These are phyloP conservation scores for Sugiyamaella japonica DNA, from an alignment of 1,139 yeast genomes.

Conservation along the genomic window DNA sequence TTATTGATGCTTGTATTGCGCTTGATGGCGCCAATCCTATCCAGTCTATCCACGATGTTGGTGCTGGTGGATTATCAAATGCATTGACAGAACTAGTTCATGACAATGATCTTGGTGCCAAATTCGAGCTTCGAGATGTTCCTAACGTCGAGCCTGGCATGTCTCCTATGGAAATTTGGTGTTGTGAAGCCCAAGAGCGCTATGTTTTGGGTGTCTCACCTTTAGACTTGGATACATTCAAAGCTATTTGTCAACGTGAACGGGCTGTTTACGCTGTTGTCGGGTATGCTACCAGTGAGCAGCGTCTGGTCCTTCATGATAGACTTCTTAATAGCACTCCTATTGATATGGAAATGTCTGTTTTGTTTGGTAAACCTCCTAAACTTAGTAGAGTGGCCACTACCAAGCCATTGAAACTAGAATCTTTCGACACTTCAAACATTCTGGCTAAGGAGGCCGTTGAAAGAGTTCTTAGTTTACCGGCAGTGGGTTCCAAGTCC, in stretches of 20 bases:
- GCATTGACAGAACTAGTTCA: constrained; percentile 97
- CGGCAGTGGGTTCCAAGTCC: constrained; percentile 93
- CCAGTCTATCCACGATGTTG: constrained; percentile 97
- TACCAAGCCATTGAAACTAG: constrained; percentile 60
- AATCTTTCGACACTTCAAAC: constrained; percentile 48
- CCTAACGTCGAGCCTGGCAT: constrained; percentile 93
- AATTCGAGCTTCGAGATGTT: constrained; percentile 85
- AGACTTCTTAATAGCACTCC: constrained; percentile 74
- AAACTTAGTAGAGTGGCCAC: constrained; percentile 81
- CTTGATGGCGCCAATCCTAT: constrained; percentile 81
- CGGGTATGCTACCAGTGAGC: constrained; percentile 88
- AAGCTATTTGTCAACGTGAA: constrained; percentile 85
- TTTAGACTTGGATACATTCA: constrained; percentile 69
- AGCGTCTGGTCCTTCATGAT: constrained; percentile 80
- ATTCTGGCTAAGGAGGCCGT: constrained; percentile 56
- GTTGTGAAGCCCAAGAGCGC: constrained; percentile 99
- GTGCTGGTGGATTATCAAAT: constrained; percentile 98
- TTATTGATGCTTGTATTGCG: constrained; percentile 89
- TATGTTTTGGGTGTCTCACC: constrained; percentile 92
- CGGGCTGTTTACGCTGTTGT: constrained; percentile 96
- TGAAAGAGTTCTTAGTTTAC: constrained; percentile 79
- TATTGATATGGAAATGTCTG: constrained; percentile 93
- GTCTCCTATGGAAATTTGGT: constrained; percentile 99
- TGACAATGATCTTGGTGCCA: constrained; percentile 94
- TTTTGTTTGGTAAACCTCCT: constrained; percentile 97